Conservation (phyloP, 2,329 filamentous ascomycete genomes). For the Trichoderma hamatum region DNA sequence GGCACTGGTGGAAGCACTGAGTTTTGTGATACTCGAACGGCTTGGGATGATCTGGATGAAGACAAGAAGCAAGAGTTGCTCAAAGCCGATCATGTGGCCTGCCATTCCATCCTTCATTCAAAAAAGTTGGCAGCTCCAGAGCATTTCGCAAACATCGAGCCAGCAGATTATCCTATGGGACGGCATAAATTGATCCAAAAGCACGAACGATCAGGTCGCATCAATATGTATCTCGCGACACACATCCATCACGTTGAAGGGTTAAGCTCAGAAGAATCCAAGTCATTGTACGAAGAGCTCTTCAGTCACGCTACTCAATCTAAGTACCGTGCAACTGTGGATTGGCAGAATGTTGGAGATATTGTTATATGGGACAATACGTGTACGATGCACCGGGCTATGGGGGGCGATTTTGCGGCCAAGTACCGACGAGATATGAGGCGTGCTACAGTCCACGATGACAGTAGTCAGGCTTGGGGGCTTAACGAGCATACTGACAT, state of each 20-base stretch:
- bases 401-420: slow-evolving; percentile 52
- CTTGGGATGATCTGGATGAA: slow-evolving; percentile 50
- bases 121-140: slow-evolving; percentile 55
- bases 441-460: slow-evolving; percentile 59
- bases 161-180: slow-evolving; percentile 42
- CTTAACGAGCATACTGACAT: slow-evolving; percentile 35
- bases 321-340: slow-evolving; percentile 46
- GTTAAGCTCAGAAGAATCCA: slow-evolving; percentile 42
- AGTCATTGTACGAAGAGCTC: slow-evolving; percentile 45
- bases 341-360: slow-evolving; percentile 9
- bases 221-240: slow-evolving; percentile 57
- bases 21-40: slow-evolving; percentile 56
- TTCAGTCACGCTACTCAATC: slow-evolving; percentile 51
- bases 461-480: slow-evolving; percentile 44
- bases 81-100: slow-evolving; percentile 51
- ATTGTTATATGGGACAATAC: slow-evolving; percentile 61
- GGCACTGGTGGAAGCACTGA: slow-evolving; percentile 54
- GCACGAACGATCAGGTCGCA: slow-evolving; percentile 55
- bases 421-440: slow-evolving; percentile 57
- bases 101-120: slow-evolving; percentile 56
- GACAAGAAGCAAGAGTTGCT: slow-evolving; percentile 37
- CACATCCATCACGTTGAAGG: slow-evolving; percentile 57
- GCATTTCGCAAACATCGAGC: slow-evolving; percentile 51
- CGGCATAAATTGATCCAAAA: slow-evolving; percentile 54
- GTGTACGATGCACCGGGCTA: slow-evolving; percentile 57